Evolutionary conservation across 305 asterid species (phyloP).

Genomic region (Solanum aculeatissimum): DNA sequence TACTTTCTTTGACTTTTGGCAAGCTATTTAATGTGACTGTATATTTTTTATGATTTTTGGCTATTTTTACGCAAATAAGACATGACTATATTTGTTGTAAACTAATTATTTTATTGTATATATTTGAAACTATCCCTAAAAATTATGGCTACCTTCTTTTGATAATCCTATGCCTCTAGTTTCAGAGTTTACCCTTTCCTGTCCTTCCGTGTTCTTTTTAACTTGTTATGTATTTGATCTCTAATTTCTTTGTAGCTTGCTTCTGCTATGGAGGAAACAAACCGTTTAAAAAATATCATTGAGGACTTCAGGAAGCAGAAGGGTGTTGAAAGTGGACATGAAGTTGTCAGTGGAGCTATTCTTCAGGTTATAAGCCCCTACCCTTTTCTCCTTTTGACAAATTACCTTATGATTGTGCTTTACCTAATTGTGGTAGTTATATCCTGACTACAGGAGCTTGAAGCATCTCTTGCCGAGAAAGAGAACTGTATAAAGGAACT

Average conservation of each 20-base stretch:
- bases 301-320: constrained; percentile 42
- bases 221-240: constrained; percentile 15
- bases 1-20: too few relatives aligned
- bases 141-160: not conserved
- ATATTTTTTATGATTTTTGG: too few relatives aligned
- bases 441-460: constrained; percentile 60
- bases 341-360: constrained; percentile 32
- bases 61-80: too few relatives aligned
- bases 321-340: constrained; percentile 44
- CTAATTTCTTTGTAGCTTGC: constrained; percentile 42
- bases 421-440: constrained; percentile 12
- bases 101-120: too few relatives aligned
- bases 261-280: constrained; percentile 59
- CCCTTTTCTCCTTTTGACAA: not conserved
- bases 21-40: too few relatives aligned
- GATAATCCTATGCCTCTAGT: not conserved
- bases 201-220: not conserved
- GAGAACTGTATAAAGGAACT: constrained; percentile 65
- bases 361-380: constrained; percentile 31
- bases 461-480: constrained; percentile 58
- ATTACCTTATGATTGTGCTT: not conserved
- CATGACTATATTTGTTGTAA: too few relatives aligned
- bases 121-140: not conserved
- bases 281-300: constrained; percentile 35
- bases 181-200: not conserved